Percentiles rank a stretch among this genome's conserved stretches.
Evolutionary conservation across 2,329 filamentous ascomycete species (phyloP).

Genomic region (Monilinia laxa): DNA sequence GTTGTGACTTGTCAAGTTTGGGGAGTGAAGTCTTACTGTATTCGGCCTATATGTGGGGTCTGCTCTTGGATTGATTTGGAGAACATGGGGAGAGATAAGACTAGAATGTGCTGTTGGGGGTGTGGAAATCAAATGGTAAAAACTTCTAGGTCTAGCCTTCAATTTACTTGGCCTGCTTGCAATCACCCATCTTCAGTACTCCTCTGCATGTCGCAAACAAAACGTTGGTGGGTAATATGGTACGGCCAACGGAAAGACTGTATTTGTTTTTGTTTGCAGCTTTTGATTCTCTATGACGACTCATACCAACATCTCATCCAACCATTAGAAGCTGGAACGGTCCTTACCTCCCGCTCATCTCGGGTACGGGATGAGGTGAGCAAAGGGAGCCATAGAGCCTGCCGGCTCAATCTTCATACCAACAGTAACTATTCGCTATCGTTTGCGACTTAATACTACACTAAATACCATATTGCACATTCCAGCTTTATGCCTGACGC

Average conservation of each 20-base stretch:
- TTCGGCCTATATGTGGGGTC: slow-evolving; percentile 4
- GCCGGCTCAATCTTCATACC: slow-evolving; percentile 11
- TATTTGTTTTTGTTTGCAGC: slow-evolving; percentile 20
- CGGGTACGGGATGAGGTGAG: slow-evolving; percentile 24
- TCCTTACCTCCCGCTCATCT: slow-evolving; percentile 26
- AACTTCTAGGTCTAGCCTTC: slow-evolving; percentile 2
- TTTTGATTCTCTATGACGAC: not conserved
- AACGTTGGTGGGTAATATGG: not conserved
- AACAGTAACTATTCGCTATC: not conserved
- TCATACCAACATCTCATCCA: slow-evolving; percentile 18
- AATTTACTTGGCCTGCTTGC: slow-evolving; percentile 16
- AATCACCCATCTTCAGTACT: not conserved
- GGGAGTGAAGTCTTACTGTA: slow-evolving; percentile 10
- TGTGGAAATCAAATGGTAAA: slow-evolving; percentile 3
- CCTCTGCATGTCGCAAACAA: not conserved
- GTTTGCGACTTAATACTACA: slow-evolving; percentile 1
- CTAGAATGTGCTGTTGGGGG: slow-evolving; percentile 15
- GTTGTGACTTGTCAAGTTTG: slow-evolving; percentile 17
- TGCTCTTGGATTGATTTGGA: slow-evolving; percentile 2
- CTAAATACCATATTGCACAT: not conserved
- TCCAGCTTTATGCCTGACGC: slow-evolving; percentile 13
- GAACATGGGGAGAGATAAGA: slow-evolving; percentile 16
- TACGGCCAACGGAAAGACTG: not conserved
- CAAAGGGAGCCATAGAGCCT: slow-evolving; percentile 10
- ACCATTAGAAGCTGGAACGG: slow-evolving; percentile 24